A percentile compares a stretch with the other conserved stretches of the same genome.
These are phyloP conservation scores for Noccaea bulbosa DNA, from an alignment of 345 rosid species.

Conservation along the genomic window DNA sequence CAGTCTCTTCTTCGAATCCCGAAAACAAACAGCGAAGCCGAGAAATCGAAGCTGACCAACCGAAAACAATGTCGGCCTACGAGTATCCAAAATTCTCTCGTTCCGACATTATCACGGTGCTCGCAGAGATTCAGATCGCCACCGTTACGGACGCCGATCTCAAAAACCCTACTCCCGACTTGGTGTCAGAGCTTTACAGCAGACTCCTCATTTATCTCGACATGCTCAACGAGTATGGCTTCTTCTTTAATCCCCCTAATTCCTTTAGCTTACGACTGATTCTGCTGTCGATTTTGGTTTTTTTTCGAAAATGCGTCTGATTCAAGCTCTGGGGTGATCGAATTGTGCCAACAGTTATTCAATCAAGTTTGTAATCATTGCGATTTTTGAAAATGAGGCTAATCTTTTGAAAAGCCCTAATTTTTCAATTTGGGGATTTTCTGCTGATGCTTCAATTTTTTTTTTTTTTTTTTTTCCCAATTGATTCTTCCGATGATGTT, in stretches of 20 bases:
- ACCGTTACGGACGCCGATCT: slow-evolving; percentile 54
- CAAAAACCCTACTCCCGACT: slow-evolving; percentile 55
- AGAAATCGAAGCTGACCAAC: neutral
- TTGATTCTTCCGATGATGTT: neutral
- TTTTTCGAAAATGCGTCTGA: neutral
- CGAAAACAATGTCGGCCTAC: slow-evolving; percentile 65
- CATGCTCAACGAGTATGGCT: slow-evolving; percentile 60
- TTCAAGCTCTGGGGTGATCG: slow-evolving; percentile 20
- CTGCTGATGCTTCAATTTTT: neutral
- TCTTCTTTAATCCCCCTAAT: neutral
- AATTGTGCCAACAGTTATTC: neutral
- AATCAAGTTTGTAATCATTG: neutral
- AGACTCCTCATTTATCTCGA: slow-evolving; percentile 73
- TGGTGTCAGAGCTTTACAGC: slow-evolving; percentile 62
- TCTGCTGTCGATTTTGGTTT: neutral
- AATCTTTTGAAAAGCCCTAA: slow-evolving; percentile 19
- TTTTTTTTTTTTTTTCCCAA: neutral
- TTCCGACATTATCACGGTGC: slow-evolving; percentile 58
- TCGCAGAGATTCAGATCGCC: slow-evolving; percentile 66
- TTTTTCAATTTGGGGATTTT: slow-evolving; percentile 13
- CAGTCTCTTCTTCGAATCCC: neutral
- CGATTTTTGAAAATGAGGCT: neutral
- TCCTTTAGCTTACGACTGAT: neutral
- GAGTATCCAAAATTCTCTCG: slow-evolving; percentile 69
- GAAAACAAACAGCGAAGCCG: neutral